Conservation (phyloP, 441 rosid species). For the Erodium texanum region DNA sequence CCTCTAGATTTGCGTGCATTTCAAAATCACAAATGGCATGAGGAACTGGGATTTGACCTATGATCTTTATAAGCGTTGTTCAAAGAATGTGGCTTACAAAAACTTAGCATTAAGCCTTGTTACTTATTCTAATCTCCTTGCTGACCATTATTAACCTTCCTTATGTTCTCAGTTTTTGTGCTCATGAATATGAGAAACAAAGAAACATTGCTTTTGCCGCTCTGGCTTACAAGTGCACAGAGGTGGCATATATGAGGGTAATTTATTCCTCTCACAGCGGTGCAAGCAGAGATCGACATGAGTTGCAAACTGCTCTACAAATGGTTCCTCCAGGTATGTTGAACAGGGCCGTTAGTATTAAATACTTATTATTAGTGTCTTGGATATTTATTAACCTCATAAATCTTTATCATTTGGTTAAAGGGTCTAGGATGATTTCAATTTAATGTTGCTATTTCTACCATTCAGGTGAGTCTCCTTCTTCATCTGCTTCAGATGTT, state of each 20-base stretch:
- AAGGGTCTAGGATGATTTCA: no score
- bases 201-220: constrained; percentile 91
- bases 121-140: not conserved
- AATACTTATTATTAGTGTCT: not conserved
- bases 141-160: constrained; percentile 6
- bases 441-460: not conserved
- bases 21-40: not conserved
- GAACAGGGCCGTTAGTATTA: constrained; percentile 1
- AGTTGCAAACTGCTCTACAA: constrained; percentile 61
- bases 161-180: constrained; percentile 60
- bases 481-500: constrained; percentile 84
- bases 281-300: constrained; percentile 64
- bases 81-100: not conserved
- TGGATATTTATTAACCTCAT: no score
- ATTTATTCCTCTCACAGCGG: constrained; percentile 49
- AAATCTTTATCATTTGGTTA: not conserved
- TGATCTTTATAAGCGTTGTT: not conserved
- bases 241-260: constrained; percentile 89
- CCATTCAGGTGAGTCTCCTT: constrained; percentile 75
- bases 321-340: constrained; percentile 77
- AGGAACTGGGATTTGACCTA: not conserved
- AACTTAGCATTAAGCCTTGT: not conserved
- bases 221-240: constrained; percentile 92
- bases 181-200: constrained; percentile 85
- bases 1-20: not conserved